Conservation (phyloP, 2,329 filamentous ascomycete species). For the Tolypocladium inflatum region DNA sequence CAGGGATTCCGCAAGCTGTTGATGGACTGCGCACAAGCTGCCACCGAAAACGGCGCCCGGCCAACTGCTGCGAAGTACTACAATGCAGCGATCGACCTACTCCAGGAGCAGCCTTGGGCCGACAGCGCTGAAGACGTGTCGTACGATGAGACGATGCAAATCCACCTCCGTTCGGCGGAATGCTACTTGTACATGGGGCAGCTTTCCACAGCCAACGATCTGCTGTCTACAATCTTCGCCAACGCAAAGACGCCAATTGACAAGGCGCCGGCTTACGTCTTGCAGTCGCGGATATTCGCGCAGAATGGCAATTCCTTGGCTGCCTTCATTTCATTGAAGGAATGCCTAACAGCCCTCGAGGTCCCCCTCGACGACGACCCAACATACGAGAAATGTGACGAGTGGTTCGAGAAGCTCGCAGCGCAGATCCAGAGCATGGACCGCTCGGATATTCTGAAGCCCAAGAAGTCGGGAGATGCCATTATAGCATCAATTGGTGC, state of each 20-base stretch:
- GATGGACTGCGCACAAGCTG: slow-evolving; percentile 67
- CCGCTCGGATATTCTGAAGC: slow-evolving; percentile 32
- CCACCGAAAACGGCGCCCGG: slow-evolving; percentile 73
- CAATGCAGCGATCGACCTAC: slow-evolving; percentile 62
- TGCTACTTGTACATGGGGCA: slow-evolving; percentile 73
- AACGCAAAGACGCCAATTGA: slow-evolving; percentile 65
- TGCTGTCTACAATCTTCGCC: slow-evolving; percentile 62
- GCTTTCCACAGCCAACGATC: slow-evolving; percentile 52
- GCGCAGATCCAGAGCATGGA: slow-evolving; percentile 50
- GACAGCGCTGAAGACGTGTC: slow-evolving; percentile 60
- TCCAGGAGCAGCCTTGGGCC: slow-evolving; percentile 73
- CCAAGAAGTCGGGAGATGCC: slow-evolving; percentile 35
- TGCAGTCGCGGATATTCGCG: slow-evolving; percentile 71
- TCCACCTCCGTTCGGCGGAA: slow-evolving; percentile 73
- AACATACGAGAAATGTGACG: slow-evolving; percentile 69
- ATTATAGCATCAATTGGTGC: slow-evolving; percentile 56
- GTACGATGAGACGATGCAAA: slow-evolving; percentile 76
- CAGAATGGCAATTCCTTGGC: slow-evolving; percentile 61
- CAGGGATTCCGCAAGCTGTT: slow-evolving; percentile 65
- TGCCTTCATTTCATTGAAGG: slow-evolving; percentile 61
- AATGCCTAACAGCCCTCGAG: slow-evolving; percentile 61
- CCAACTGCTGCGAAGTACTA: slow-evolving; percentile 79
- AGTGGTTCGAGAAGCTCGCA: slow-evolving; percentile 57
- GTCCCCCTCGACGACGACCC: slow-evolving; percentile 56
- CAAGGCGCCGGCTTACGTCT: slow-evolving; percentile 74